These are phyloP conservation scores for Elaphomyces granulatus DNA, from an alignment of 495 filamentous ascomycete species.

Conservation along the genomic window DNA sequence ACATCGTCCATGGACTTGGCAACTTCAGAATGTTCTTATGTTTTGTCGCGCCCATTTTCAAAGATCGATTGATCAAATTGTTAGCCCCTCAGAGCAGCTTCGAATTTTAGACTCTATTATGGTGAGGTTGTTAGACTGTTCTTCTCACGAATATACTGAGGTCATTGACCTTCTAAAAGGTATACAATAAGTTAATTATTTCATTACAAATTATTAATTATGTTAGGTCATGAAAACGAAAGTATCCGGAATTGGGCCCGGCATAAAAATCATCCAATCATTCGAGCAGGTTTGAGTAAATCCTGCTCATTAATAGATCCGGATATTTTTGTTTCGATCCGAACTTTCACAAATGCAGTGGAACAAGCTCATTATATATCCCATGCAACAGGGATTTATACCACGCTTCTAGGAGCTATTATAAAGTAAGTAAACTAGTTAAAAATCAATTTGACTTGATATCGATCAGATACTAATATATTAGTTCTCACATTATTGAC, in stretches of 20 bases:
- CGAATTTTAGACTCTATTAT: neutral
- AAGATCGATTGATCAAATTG: neutral
- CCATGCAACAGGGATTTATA: neutral
- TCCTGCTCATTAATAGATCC: neutral
- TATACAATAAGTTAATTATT: too few species aligned
- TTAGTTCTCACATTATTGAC: neutral
- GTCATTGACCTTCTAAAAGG: neutral
- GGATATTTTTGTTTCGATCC: neutral
- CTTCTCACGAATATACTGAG: neutral
- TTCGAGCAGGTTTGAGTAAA: neutral
- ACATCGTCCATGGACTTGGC: neutral
- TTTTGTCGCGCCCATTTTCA: neutral
- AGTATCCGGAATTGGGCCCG: neutral
- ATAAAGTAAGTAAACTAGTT: neutral
- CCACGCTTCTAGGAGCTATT: neutral
- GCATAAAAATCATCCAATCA: neutral
- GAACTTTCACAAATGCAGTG: neutral
- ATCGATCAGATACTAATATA: neutral
- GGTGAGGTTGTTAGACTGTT: neutral
- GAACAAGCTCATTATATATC: neutral
- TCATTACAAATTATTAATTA: too few species aligned
- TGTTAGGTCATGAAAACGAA: too few species aligned
- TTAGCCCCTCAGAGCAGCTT: neutral
- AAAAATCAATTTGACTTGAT: neutral
- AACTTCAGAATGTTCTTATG: neutral